Evolutionary conservation across 495 filamentous ascomycete species (phyloP).

Genomic region (Penicillium cinerascens): DNA sequence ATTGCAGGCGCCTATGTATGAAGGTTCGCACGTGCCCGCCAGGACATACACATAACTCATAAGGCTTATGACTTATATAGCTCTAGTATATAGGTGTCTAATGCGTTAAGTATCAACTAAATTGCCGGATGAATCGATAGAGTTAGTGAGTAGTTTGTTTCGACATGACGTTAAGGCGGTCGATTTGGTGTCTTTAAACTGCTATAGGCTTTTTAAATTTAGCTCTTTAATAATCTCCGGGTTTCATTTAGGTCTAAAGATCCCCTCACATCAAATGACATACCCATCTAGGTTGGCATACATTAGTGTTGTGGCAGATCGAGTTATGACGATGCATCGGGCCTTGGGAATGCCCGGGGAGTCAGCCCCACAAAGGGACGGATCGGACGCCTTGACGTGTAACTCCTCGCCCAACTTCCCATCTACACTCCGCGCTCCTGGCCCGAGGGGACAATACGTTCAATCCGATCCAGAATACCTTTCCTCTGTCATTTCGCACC

Average conservation of each 20-base stretch:
- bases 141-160: background rate
- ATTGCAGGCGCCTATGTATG: background rate
- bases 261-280: background rate
- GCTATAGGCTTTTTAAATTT: background rate
- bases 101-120: background rate
- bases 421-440: background rate
- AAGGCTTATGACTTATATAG: background rate
- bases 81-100: background rate
- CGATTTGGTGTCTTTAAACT: background rate
- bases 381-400: conserved; percentile 12
- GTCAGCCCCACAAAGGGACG: conserved; percentile 12
- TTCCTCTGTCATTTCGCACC: background rate
- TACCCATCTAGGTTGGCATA: too few relatives aligned
- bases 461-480: background rate
- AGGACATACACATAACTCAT: background rate
- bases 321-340: conserved; percentile 1
- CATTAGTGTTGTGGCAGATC: background rate
- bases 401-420: conserved; percentile 5
- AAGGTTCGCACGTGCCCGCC: background rate
- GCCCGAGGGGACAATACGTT: background rate
- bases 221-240: background rate
- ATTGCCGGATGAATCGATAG: background rate
- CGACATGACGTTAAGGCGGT: background rate
- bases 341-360: conserved; percentile 4
- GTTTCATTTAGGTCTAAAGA: background rate